Evolutionary conservation across 2,329 filamentous ascomycete species (phyloP), one percentile per base, ranked within the genome.

Genomic region (Fragosphaeria purpurea): DNA sequence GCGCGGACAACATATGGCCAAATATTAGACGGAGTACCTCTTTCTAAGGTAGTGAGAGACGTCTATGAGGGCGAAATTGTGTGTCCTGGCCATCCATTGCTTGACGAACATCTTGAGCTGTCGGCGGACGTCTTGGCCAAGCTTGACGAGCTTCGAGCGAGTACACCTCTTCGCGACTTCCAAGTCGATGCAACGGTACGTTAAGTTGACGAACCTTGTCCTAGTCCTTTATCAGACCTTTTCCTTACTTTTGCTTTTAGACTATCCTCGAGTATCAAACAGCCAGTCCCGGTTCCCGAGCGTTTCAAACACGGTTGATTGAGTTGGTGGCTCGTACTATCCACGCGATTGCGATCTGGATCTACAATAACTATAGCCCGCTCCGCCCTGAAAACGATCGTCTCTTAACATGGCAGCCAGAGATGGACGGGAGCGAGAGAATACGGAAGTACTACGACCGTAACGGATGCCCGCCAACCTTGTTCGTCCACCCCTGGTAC

Each of bases 261-360:
- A 37, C 35, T 37, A 33, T 37, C 35, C 11, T 37, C 11, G 35
- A 37, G 11, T 11, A 37, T 37, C 35, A 37, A 37, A 11, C 35
- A 11, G 35, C 35, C 35, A 37, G 35, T 11, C 35, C 35, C 35
- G 11, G 35, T 7, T 37, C 35, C 6, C 35, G 35, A 37, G 7
- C 35, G 35, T 37, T 37, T 37, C 53, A 61, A 0, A 58, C 57
- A 13, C 53, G 59, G 1, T 56, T 68, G 6, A 37, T 37, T 37
- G 35, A 37, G 6, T 7, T 37, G 35, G 35, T 37, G 35, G 63
- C 61, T 0, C 33, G 59, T 32, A 51, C 60, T 2, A 45, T 63
- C 3, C 64, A 68, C 41, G 50, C 65, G 6, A 60, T 66, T 6
- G 64, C 60, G 0, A 58, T 60, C 0, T 42, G 46, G 2, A 44